A percentile compares a stretch with the other conserved stretches of the same genome.
phyloP scores from a whole-genome alignment of 2,329 filamentous ascomycete species.

The Aspergillus puulaauensis region DNA sequence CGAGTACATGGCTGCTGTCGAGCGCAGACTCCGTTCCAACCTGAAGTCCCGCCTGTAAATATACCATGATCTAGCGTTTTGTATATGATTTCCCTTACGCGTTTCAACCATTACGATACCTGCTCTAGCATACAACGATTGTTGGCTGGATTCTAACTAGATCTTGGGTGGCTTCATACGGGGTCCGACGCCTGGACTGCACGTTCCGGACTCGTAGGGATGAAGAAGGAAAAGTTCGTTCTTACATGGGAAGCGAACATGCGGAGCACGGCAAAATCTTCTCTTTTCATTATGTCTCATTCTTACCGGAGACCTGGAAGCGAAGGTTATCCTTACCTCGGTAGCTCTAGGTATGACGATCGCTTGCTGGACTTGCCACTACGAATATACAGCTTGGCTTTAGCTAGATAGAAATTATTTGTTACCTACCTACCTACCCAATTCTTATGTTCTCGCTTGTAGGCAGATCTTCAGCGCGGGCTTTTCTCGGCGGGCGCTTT shows the following conservation, averaged over 20 bases:
- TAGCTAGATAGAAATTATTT: constrained; percentile 4
- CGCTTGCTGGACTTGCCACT: background rate
- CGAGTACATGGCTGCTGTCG: constrained; percentile 90
- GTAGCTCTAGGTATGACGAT: background rate
- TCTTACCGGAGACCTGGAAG: background rate
- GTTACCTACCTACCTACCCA: background rate
- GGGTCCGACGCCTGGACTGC: constrained; percentile 9
- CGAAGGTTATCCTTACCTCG: background rate
- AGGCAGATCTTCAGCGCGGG: background rate
- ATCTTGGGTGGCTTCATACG: constrained; percentile 9
- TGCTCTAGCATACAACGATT: constrained; percentile 14
- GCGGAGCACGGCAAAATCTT: background rate
- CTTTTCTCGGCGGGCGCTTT: background rate
- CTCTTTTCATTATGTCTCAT: background rate
- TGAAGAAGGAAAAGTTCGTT: background rate
- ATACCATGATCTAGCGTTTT: constrained; percentile 8
- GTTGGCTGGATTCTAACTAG: constrained; percentile 9
- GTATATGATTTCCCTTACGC: constrained; percentile 5
- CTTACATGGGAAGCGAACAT: background rate
- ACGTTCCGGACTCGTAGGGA: constrained; percentile 12
- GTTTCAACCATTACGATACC: constrained; percentile 15
- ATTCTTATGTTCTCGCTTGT: background rate
- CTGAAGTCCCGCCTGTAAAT: constrained; percentile 48
- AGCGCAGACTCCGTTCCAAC: constrained; percentile 79
- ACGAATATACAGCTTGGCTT: background rate